These are phyloP conservation scores for Phascolomyces articulosus DNA, from an alignment of 371 early-diverging fungal species.

Conservation along the genomic window DNA sequence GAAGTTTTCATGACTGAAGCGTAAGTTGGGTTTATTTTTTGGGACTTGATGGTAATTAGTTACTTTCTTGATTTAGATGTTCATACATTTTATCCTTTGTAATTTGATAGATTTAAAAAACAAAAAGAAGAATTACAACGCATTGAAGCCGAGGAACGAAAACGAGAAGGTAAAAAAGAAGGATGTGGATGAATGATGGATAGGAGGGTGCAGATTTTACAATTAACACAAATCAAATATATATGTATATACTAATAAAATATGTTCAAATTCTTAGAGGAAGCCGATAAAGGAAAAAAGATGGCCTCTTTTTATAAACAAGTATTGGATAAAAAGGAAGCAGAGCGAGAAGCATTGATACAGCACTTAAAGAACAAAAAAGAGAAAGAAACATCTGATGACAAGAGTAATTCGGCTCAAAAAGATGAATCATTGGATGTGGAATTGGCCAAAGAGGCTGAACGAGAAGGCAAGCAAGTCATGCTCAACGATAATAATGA, in stretches of 20 bases:
- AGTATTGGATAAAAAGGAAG: constrained; percentile 45
- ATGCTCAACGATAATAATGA: constrained; percentile 75
- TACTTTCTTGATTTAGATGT: too few species aligned
- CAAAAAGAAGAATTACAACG: constrained; percentile 78
- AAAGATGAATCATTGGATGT: constrained; percentile 22
- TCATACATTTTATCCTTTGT: neutral
- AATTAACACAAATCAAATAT: too few species aligned
- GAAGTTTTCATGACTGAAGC: constrained; percentile 89
- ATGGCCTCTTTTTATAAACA: constrained; percentile 51
- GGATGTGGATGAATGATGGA: neutral
- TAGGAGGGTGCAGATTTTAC: neutral
- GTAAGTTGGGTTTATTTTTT: constrained; percentile 36
- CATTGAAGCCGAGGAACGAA: constrained; percentile 84
- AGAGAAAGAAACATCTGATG: neutral
- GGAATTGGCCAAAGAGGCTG: constrained; percentile 44
- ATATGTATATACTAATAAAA: too few species aligned
- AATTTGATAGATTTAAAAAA: constrained; percentile 62
- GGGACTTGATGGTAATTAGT: too few species aligned
- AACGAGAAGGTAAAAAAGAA: constrained; percentile 48
- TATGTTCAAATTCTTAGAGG: constrained; percentile 12
- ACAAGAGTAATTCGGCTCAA: neutral
- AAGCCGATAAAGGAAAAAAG: constrained; percentile 34
- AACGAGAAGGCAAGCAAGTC: constrained; percentile 53
- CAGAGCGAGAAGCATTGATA: constrained; percentile 37
- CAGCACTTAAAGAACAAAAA: constrained; percentile 26